Percentiles rank a stretch among this genome's conserved stretches.
These are phyloP conservation scores for Aspergillus ellipticus DNA, from an alignment of 495 filamentous ascomycete species.

Conservation along the genomic window DNA sequence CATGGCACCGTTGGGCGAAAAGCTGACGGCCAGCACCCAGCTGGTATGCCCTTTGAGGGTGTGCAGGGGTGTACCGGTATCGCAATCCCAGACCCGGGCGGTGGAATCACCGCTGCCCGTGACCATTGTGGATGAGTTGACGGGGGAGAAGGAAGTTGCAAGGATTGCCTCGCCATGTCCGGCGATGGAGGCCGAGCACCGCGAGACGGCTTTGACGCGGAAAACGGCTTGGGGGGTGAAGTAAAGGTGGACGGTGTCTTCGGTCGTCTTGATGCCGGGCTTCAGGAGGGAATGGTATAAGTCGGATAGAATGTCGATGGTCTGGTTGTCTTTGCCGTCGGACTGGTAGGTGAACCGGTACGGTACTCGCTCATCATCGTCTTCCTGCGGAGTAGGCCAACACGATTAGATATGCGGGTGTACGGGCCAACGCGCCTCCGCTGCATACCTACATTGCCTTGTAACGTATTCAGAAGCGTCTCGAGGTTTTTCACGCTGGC, in stretches of 20 bases:
- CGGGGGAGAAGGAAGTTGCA: constrained; percentile 81
- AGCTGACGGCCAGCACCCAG: constrained; percentile 87
- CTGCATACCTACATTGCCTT: constrained; percentile 64
- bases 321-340: constrained; percentile 46
- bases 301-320: constrained; percentile 61
- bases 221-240: constrained; percentile 94
- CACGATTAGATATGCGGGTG: background rate
- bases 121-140: constrained; percentile 73
- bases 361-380: constrained; percentile 77
- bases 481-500: constrained; percentile 87
- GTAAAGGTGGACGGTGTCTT: constrained; percentile 71
- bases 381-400: constrained; percentile 45
- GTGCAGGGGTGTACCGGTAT: constrained; percentile 84
- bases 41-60: constrained; percentile 90
- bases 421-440: background rate
- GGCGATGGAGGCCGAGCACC: constrained; percentile 82
- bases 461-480: constrained; percentile 81
- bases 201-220: constrained; percentile 84
- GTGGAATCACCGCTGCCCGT: constrained; percentile 90
- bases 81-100: constrained; percentile 91
- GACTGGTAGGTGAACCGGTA: constrained; percentile 78
- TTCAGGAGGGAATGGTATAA: constrained; percentile 68
- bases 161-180: constrained; percentile 94
- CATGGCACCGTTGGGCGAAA: constrained; percentile 75
- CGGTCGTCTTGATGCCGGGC: constrained; percentile 61